Base-by-base conservation (phyloP, 2,329 filamentous ascomycete species). In the Nakataea oryzae region DNA sequence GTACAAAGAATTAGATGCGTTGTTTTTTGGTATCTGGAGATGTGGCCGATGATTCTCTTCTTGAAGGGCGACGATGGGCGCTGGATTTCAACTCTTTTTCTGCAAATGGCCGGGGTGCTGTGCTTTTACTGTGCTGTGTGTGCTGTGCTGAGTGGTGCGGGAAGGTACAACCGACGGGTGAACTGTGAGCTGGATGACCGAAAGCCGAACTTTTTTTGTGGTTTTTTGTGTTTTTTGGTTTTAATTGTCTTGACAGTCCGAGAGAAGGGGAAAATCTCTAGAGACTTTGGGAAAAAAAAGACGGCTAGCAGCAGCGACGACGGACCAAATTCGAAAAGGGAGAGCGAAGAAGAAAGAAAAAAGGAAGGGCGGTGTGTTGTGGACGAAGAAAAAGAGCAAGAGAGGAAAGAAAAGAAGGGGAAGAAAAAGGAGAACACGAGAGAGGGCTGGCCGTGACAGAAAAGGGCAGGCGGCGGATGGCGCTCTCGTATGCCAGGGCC, bases 371-470 rank as follows among this genome's bases (percentile, higher is more conserved):
- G 62, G 64, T 62, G 62, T 65, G 66, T 68, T 65, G 66, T 28
- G 59, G 58, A 59, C 61, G 32, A 56, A 28, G 27, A 56, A 34
- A 58, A 47, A 29, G 30, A 61, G 21, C 24, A 58, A 71, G 68
- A 71, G 70, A 69, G 68, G 67, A 68, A 65, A 70, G 63, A 68
- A 61, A 68, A 72, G 68, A 72, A 68, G 70, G 68, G 68, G 63
- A 65, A 66, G 67, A 41, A 32, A 30, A 54, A 55, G 41, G 28
- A 55, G 41, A 32, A 56, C 17, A 62, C 57, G 57, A 58, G 54
- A 30, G 34, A 34, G 30, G 34, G 57, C 30, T 26, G 57, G 57
- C n/a, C 57, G 30, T 26, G 34, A 58, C 29, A 58, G 34, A 58
- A 58, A 34, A 58, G 30, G 21, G 26, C 30, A 58, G 26, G 12